Evolutionary conservation across 805 yeast species (phyloP).

Genomic region (Ogataea pignaliae): DNA sequence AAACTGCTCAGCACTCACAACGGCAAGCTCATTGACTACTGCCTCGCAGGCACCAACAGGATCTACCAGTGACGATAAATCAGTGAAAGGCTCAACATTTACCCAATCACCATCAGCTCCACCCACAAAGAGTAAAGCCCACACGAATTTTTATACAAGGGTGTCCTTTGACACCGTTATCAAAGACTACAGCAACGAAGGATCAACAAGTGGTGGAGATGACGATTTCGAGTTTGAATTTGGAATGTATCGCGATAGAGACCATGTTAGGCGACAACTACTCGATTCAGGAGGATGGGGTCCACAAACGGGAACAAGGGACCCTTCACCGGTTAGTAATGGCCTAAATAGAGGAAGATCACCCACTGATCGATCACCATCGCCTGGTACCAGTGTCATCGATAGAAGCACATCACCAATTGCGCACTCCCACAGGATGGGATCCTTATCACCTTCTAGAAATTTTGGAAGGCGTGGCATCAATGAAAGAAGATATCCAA

Average conservation of each 20-base stretch:
- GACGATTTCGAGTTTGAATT: slow-evolving; percentile 19
- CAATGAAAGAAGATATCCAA: slow-evolving; percentile 26
- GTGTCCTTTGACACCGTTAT: slow-evolving; percentile 56
- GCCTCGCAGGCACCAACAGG: too few relatives aligned
- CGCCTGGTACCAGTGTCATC: slow-evolving; percentile 8
- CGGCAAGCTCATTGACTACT: too few relatives aligned
- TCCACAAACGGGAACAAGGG: slow-evolving; percentile 14
- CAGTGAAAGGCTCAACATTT: too few relatives aligned
- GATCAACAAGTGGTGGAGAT: slow-evolving; percentile 13
- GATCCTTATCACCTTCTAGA: slow-evolving; percentile 21
- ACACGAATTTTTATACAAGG: slow-evolving; percentile 21
- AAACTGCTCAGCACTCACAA: too few relatives aligned
- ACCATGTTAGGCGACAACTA: slow-evolving; percentile 9
- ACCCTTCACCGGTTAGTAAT: slow-evolving; percentile 17
- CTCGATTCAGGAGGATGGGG: slow-evolving; percentile 23
- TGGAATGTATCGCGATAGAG: slow-evolving; percentile 10
- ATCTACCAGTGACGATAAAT: neutral
- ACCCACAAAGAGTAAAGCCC: neutral
- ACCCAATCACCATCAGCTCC: neutral
- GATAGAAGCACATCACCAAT: slow-evolving; percentile 24
- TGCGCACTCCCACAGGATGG: slow-evolving; percentile 7
- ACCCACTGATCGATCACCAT: slow-evolving; percentile 13
- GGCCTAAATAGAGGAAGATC: slow-evolving; percentile 16
- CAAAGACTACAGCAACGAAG: slow-evolving; percentile 28
- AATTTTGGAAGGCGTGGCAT: slow-evolving; percentile 5